phyloP scores from a whole-genome alignment of 148 eudicot species.

The Heliosperma pusillum region DNA sequence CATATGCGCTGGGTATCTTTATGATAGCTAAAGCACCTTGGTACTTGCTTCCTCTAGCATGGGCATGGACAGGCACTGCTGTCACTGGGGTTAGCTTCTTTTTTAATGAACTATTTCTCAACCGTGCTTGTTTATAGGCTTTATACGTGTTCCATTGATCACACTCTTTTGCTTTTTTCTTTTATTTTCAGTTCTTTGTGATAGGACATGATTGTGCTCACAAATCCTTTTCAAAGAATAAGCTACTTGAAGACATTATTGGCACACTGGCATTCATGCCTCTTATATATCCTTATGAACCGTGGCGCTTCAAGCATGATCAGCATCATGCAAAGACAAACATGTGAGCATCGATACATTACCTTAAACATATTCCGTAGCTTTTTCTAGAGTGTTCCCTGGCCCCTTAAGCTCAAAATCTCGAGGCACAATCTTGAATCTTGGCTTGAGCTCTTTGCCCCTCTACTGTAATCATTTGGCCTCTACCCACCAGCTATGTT shows the following conservation, averaged over 20 bases:
- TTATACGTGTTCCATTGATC: slow-evolving; percentile 1
- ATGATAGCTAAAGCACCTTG: slow-evolving; percentile 86
- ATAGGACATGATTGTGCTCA: slow-evolving; percentile 99
- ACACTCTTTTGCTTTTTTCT: slow-evolving; percentile 16
- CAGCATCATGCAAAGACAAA: slow-evolving; percentile 96
- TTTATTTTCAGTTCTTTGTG: slow-evolving; percentile 73
- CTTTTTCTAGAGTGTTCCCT: slow-evolving; percentile 9
- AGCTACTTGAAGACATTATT: slow-evolving; percentile 85
- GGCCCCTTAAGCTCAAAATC: background rate
- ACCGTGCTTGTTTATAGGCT: background rate
- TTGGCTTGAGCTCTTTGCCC: no score
- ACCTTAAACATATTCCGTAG: background rate
- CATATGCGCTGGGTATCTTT: slow-evolving; percentile 81
- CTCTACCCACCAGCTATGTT: no score
- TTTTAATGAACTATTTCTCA: background rate
- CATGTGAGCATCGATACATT: slow-evolving; percentile 44
- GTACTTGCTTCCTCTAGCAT: slow-evolving; percentile 94
- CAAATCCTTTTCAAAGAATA: slow-evolving; percentile 92
- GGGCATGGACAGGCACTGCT: slow-evolving; percentile 99
- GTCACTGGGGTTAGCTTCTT: slow-evolving; percentile 72
- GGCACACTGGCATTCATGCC: slow-evolving; percentile 94
- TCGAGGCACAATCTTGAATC: background rate
- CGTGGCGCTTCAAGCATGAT: slow-evolving; percentile 99
- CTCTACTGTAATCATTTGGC: no score
- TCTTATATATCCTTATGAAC: slow-evolving; percentile 89